Evolutionary conservation across 106 monocot genomes (phyloP), one percentile per base, ranked within the genome.

Genomic region (Triglochin maritima): DNA sequence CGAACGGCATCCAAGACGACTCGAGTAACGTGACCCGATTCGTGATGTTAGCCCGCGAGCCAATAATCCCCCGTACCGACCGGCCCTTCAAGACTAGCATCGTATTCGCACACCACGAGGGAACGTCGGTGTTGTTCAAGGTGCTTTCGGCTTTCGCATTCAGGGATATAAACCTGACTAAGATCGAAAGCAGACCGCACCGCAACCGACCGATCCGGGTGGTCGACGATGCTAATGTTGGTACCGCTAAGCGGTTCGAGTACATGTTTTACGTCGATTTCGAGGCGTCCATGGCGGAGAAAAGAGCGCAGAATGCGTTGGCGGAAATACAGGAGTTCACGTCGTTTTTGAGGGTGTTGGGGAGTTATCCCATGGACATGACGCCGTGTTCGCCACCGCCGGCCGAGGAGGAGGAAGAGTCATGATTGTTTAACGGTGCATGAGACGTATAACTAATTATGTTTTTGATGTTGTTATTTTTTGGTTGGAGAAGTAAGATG

Each of bases 261-360:
- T 86, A 86, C 71, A 67, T 82, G 59, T 86, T 82, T 71, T 86
- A 86, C 56, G 69, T 86, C 14, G 86, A 86, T 57, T 86, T 86
- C 63, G 76, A 86, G 80, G 86, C 82, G 48, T 86, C 86, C 13
- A 86, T 86, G 86, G 86, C 86, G 6, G 82, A 83, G 42, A 53
- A 72, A 13, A 73, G 80, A 3, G 80, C 83, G 5, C 86, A 86
- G 78, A 86, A 86, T 64, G 86, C 86, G 6, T 75, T 86, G 17
- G 65, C 78, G 16, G 86, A 86, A 69, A 80, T 86, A 52, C 68
- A 69, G 46, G 68, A 69, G 46, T 69, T 69, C 45, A 50, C 68
- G 6, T 50, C 55, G 56, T 69, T 69, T 13, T 57, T 69, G n/a
- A 44, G 68, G n/a, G 68, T 69, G 49, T 46, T 69, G 3, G 68